A percentile compares a stretch with the other conserved stretches of the same genome.
These are phyloP conservation scores for Salvia sclarea DNA, from an alignment of 305 asterid genomes.

Conservation along the genomic window DNA sequence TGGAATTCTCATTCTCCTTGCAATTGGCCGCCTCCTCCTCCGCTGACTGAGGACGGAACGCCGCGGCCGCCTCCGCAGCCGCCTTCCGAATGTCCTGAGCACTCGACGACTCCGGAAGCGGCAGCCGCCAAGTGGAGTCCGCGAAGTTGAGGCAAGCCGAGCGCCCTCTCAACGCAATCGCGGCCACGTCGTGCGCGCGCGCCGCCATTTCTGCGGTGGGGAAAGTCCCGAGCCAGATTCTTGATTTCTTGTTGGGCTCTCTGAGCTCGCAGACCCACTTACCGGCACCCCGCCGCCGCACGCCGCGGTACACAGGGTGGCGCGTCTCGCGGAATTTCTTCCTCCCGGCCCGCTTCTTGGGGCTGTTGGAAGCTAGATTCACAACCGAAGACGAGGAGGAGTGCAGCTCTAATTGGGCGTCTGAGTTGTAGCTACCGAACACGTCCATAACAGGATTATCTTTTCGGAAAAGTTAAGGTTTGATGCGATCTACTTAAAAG, in stretches of 20 bases:
- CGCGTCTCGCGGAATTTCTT: constrained; percentile 66
- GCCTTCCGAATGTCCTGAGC: constrained; percentile 46
- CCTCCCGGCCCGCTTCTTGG: constrained; percentile 64
- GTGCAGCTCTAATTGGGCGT: too few relatives aligned
- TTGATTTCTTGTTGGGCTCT: constrained; percentile 55
- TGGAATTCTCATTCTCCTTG: too few relatives aligned
- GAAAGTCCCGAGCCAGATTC: constrained; percentile 66
- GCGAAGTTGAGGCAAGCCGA: constrained; percentile 74
- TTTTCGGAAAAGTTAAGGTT: too few relatives aligned
- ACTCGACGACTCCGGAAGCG: constrained; percentile 47
- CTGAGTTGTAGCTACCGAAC: too few relatives aligned
- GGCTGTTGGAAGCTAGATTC: constrained; percentile 53
- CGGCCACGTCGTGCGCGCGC: constrained; percentile 81
- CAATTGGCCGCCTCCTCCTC: neutral
- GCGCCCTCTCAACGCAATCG: constrained; percentile 62
- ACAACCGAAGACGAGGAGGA: too few relatives aligned
- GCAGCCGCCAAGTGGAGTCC: constrained; percentile 67
- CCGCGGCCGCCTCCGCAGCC: constrained; percentile 59
- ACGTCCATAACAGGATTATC: too few relatives aligned
- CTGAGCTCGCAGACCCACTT: constrained; percentile 75
- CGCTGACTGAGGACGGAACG: constrained; percentile 39
- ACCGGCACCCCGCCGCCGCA: constrained; percentile 52
- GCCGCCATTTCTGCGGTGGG: constrained; percentile 67
- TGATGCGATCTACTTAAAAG: too few relatives aligned
- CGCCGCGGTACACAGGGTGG: constrained; percentile 68